phyloP scores from a whole-genome alignment of 2,329 filamentous ascomycete species.

The Ascochyta rabiei region DNA sequence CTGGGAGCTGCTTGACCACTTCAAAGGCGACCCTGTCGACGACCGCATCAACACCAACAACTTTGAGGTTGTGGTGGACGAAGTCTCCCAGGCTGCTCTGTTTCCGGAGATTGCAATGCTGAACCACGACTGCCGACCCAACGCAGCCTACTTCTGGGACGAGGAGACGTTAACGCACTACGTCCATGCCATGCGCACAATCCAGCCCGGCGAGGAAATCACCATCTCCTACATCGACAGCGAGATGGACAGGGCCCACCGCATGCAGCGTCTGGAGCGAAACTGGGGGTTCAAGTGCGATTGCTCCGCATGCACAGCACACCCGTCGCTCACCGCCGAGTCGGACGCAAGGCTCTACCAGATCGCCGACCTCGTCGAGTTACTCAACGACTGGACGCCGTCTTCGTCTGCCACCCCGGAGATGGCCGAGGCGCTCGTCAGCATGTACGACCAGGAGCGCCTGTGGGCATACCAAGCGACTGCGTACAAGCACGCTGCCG shows the following conservation, averaged over 20 bases:
- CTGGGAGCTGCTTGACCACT: slow-evolving; percentile 41
- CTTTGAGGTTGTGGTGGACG: slow-evolving; percentile 38
- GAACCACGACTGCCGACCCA: slow-evolving; percentile 47
- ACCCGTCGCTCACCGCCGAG: slow-evolving; percentile 28
- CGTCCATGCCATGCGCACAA: slow-evolving; percentile 49
- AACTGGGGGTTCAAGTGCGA: slow-evolving; percentile 51
- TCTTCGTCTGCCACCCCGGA: slow-evolving; percentile 34
- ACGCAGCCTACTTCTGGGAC: slow-evolving; percentile 52
- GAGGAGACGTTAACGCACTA: slow-evolving; percentile 47
- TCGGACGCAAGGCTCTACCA: slow-evolving; percentile 45
- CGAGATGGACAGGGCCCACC: slow-evolving; percentile 35
- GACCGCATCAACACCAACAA: slow-evolving; percentile 46
- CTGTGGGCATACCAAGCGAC: slow-evolving; percentile 45
- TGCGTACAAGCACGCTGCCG: slow-evolving; percentile 49
- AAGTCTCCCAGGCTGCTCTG: slow-evolving; percentile 30
- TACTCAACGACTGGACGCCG: slow-evolving; percentile 38
- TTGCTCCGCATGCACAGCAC: slow-evolving; percentile 47
- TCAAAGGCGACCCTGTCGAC: slow-evolving; percentile 39
- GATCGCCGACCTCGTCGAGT: slow-evolving; percentile 38
- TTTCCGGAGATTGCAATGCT: slow-evolving; percentile 46
- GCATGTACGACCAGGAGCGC: slow-evolving; percentile 47
- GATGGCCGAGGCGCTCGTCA: slow-evolving; percentile 45
- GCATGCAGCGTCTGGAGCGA: slow-evolving; percentile 39
- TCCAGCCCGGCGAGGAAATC: slow-evolving; percentile 50
- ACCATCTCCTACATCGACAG: slow-evolving; percentile 53